These are phyloP conservation scores for Parasitella parasitica DNA, from an alignment of 371 early-diverging fungal species.

Conservation along the genomic window DNA sequence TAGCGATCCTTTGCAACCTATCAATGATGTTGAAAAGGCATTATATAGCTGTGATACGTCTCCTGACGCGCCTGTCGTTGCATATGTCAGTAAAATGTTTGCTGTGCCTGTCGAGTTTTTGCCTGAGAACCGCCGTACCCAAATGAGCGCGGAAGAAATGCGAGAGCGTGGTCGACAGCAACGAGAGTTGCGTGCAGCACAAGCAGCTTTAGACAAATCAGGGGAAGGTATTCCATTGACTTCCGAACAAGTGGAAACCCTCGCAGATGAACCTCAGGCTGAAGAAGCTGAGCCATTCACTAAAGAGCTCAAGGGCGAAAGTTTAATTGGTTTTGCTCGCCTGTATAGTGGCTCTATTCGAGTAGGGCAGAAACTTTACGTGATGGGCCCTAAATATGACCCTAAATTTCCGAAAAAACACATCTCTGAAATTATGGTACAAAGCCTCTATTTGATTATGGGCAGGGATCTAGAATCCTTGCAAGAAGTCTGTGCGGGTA, in stretches of 20 bases:
- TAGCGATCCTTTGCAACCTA: conserved; percentile 44
- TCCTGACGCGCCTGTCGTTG: conserved; percentile 66
- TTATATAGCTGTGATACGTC: conserved; percentile 59
- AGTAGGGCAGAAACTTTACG: conserved; percentile 83
- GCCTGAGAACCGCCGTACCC: conserved; percentile 71
- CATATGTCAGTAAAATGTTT: conserved; percentile 93
- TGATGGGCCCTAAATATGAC: conserved; percentile 94
- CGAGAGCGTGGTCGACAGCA: conserved; percentile 72
- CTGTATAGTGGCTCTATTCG: conserved; percentile 89
- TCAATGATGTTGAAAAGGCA: conserved; percentile 60
- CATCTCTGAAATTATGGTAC: conserved; percentile 70
- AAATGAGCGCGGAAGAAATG: conserved; percentile 88
- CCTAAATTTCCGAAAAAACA: conserved; percentile 64
- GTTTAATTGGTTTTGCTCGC: conserved; percentile 90
- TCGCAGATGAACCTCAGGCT: conserved; percentile 19
- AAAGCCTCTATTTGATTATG: conserved; percentile 91
- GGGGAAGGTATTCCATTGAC: conserved; percentile 40
- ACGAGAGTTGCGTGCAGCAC: conserved; percentile 37
- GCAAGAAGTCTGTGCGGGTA: conserved; percentile 89
- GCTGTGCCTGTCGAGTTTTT: conserved; percentile 73
- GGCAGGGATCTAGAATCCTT: conserved; percentile 88
- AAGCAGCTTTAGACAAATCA: conserved; percentile 28
- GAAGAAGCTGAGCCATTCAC: conserved; percentile 29
- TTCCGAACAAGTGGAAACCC: conserved; percentile 9
- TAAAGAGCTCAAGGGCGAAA: conserved; percentile 40